Conservation (phyloP, 1,139 yeast genomes). For the Pichia cactophila region DNA sequence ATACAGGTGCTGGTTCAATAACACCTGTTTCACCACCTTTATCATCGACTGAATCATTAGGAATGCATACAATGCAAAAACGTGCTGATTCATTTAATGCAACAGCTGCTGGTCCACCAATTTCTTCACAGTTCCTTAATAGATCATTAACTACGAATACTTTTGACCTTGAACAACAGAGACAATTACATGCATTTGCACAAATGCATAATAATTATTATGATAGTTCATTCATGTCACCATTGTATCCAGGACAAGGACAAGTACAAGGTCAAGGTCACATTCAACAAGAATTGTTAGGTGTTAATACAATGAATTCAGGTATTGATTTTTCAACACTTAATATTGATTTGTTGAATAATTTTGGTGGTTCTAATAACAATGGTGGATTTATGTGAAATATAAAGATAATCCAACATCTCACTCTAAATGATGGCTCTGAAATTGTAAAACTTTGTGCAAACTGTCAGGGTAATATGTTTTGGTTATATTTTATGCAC, state of each 20-base stretch:
- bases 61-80: conserved; percentile 1
- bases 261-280: not conserved
- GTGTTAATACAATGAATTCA: not conserved
- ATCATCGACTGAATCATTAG: conserved; percentile 7
- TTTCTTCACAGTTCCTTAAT: not conserved
- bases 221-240: not conserved
- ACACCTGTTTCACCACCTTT: conserved; percentile 11
- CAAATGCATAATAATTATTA: not conserved
- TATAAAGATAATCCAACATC: no score
- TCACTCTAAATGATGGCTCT: no score
- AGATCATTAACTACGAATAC: not conserved
- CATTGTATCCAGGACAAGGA: not conserved
- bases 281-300: not conserved
- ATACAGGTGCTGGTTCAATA: not conserved
- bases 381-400: conserved; percentile 21
- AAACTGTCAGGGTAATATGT: no score
- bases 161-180: not conserved
- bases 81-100: conserved; percentile 1
- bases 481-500: no score
- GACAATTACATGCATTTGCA: not conserved
- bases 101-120: not conserved
- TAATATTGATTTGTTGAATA: not conserved
- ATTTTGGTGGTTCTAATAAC: not conserved
- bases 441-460: no score
- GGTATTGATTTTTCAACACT: not conserved